phyloP scores from a whole-genome alignment of 805 yeast genomes.

The Candida vartiovaarae region DNA sequence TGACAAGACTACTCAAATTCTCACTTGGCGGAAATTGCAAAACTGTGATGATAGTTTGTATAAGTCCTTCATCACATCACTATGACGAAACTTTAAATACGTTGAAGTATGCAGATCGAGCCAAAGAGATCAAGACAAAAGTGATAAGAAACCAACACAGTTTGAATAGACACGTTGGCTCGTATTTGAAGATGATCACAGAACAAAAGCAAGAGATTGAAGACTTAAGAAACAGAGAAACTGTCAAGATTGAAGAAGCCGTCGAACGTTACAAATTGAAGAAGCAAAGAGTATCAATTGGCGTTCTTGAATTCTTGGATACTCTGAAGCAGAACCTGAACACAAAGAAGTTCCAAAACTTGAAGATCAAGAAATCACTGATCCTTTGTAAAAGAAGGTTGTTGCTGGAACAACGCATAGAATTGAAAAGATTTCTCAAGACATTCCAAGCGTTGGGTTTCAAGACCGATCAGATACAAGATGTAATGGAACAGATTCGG shows the following conservation, averaged over 20 bases:
- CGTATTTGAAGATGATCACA: constrained; percentile 76
- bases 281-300: constrained; percentile 32
- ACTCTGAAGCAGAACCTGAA: constrained; percentile 34
- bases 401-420: constrained; percentile 36
- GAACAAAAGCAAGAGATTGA: constrained; percentile 73
- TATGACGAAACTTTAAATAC: constrained; percentile 93
- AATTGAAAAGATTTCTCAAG: constrained; percentile 23
- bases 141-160: constrained; percentile 66
- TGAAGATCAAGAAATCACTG: constrained; percentile 33
- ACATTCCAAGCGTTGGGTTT: constrained; percentile 15
- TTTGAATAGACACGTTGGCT: constrained; percentile 76
- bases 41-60: constrained; percentile 93
- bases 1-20: constrained; percentile 79
- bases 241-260: constrained; percentile 32
- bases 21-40: constrained; percentile 92
- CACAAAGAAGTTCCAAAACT: constrained; percentile 37
- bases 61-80: constrained; percentile 79
- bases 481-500: constrained; percentile 23
- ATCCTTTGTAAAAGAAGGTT: constrained; percentile 33
- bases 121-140: constrained; percentile 84
- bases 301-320: constrained; percentile 36
- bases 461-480: constrained; percentile 19
- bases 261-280: constrained; percentile 28
- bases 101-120: constrained; percentile 84
- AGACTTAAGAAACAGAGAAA: constrained; percentile 52